Conservation (phyloP, 768 basidiomycete genomes). For the Dictyophora rubrovolvata region DNA sequence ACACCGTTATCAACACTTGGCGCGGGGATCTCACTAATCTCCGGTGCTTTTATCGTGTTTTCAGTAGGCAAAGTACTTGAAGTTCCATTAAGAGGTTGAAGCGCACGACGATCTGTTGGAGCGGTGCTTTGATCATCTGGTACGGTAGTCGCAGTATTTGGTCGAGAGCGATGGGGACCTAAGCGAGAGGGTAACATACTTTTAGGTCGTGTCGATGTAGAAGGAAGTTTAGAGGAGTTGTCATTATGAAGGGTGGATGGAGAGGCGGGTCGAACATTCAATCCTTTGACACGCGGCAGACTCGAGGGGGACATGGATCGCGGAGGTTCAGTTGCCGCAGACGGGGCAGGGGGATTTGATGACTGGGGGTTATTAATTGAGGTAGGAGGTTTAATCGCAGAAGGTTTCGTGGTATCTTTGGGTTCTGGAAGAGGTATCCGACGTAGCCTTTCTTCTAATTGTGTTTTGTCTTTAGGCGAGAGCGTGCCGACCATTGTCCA, state of each 20-base stretch:
- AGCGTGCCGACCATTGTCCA: constrained; percentile 71
- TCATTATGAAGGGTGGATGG: constrained; percentile 15
- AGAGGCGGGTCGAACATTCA: background rate
- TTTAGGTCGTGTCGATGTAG: constrained; percentile 46
- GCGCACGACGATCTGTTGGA: constrained; percentile 5
- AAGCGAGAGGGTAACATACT: constrained; percentile 68
- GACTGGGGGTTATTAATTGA: constrained; percentile 29
- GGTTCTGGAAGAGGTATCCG: constrained; percentile 63
- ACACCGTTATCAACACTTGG: constrained; percentile 44
- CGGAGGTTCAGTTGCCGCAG: background rate
- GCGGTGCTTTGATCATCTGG: background rate
- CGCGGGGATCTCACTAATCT: constrained; percentile 16
- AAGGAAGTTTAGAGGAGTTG: constrained; percentile 32
- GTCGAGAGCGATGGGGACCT: constrained; percentile 49
- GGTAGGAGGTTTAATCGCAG: constrained; percentile 35
- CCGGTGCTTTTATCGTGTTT: constrained; percentile 5
- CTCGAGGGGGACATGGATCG: background rate
- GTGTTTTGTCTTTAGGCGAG: constrained; percentile 81
- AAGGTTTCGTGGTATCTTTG: constrained; percentile 31
- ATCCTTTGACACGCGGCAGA: background rate
- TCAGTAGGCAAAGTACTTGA: constrained; percentile 17
- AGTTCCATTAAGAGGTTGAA: constrained; percentile 11
- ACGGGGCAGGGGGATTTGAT: background rate
- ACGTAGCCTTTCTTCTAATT: constrained; percentile 81
- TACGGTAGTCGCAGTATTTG: constrained; percentile 16